Conservation (phyloP, 257 asterid genomes). For the Marsdenia floribunda region DNA sequence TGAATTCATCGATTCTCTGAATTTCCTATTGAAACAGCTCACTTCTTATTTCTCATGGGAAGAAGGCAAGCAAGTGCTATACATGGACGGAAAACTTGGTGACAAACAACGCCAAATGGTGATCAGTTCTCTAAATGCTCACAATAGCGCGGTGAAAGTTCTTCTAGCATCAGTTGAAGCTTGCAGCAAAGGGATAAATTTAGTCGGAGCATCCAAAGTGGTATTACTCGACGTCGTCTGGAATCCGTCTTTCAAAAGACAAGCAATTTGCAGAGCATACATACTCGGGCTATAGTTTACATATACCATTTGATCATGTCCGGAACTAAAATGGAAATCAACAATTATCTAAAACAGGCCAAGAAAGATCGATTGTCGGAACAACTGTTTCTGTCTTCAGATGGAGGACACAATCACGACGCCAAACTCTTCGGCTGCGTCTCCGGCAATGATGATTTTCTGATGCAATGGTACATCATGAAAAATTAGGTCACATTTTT, state of each 20-base stretch:
- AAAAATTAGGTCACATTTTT: constrained; percentile 24
- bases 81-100: constrained; percentile 44
- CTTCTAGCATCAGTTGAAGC: constrained; percentile 67
- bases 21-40: constrained; percentile 37
- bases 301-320: constrained; percentile 53
- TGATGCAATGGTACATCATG: constrained; percentile 49
- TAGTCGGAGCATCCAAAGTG: constrained; percentile 83
- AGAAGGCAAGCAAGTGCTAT: constrained; percentile 57
- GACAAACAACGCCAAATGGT: constrained; percentile 41
- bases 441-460: constrained; percentile 32
- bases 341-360: constrained; percentile 39
- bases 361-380: constrained; percentile 47
- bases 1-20: constrained; percentile 41
- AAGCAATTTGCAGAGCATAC: constrained; percentile 76
- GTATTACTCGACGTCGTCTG: constrained; percentile 71
- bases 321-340: constrained; percentile 39
- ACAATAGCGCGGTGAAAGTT: constrained; percentile 40
- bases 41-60: constrained; percentile 38
- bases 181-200: constrained; percentile 72
- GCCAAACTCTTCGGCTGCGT: constrained; percentile 6
- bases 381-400: constrained; percentile 38
- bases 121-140: constrained; percentile 46
- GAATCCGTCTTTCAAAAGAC: constrained; percentile 73
- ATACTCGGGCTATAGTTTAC: constrained; percentile 67
- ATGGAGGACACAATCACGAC: not conserved